Evolutionary conservation across 2,329 filamentous ascomycete genomes (phyloP).

Genomic region (Penicillium sp.): DNA sequence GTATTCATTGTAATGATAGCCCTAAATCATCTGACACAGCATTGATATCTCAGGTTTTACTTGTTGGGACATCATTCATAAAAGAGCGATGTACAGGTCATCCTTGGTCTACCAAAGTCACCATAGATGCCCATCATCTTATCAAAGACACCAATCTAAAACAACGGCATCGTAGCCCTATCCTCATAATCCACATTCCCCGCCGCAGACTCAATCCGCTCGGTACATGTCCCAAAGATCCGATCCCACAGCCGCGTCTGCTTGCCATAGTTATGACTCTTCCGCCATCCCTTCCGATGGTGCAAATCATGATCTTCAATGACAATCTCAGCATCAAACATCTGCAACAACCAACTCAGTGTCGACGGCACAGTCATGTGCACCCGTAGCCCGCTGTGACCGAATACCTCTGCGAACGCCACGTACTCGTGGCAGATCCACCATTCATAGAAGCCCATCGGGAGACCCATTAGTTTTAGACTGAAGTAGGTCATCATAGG

Average conservation of each 20-base stretch:
- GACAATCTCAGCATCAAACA: slow-evolving; percentile 39
- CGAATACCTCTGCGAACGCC: slow-evolving; percentile 34
- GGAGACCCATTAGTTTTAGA: slow-evolving; percentile 37
- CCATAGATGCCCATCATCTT: too few species aligned
- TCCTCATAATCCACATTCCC: slow-evolving; percentile 36
- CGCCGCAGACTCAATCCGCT: slow-evolving; percentile 37
- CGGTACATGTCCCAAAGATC: slow-evolving; percentile 36
- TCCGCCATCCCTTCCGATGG: slow-evolving; percentile 40
- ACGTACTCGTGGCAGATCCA: slow-evolving; percentile 48
- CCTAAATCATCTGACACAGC: too few species aligned
- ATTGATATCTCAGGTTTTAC: too few species aligned
- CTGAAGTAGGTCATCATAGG: slow-evolving; percentile 41
- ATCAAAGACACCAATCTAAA: slow-evolving; percentile 5
- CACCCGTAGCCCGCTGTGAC: slow-evolving; percentile 30
- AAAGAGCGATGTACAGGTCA: too few species aligned
- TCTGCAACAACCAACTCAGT: slow-evolving; percentile 35
- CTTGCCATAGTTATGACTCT: slow-evolving; percentile 39
- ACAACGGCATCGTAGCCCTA: slow-evolving; percentile 31
- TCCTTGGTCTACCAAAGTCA: too few species aligned
- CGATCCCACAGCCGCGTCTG: slow-evolving; percentile 37
- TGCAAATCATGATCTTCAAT: slow-evolving; percentile 46
- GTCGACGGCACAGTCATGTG: slow-evolving; percentile 37
- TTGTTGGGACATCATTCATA: too few species aligned
- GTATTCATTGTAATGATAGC: too few species aligned
- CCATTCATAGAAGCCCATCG: slow-evolving; percentile 49